Base-by-base conservation (phyloP, 108 stramenopile species). In the Cyclostephanos tholiformis region DNA sequence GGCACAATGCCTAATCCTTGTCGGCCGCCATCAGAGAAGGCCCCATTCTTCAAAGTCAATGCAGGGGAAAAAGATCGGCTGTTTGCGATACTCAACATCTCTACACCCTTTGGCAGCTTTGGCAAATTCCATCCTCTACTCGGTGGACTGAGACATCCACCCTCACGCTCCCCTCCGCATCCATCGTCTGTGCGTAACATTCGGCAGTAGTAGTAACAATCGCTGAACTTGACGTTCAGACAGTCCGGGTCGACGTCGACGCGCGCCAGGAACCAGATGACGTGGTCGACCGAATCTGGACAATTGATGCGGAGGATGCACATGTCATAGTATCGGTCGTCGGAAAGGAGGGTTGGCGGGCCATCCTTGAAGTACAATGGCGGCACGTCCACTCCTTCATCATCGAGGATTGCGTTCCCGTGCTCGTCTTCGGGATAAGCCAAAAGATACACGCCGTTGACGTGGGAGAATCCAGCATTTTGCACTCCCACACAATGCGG, bases 151-250 rank as follows among this genome's bases (percentile, higher is more conserved):
- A 30, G 26, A 27, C 46, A 48, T 22, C 32, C 46, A 12, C 46
- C 46, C 23, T 43, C 65, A 9, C 20, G 41, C 13, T 39, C 67
- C 17, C 46, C 59, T 1, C 27, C 53, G 23, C 53, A 20, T 39
- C 38, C 38, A 16, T 61, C 65, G 52, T 67, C 64, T 23, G 41
- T 56, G 14, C 71, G 38, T 35, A 63, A 43, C 65, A 79, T 20
- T 25, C 77, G 77, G 65, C 77, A 79, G 41, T 79, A 79, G 41
- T 79, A 79, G 26, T 79, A 79, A 25, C 77, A 79, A 52, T 79
- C 77, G 61, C 77, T 79, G 49, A 79, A 79, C 22, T 79, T 79
- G 36, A 79, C 77, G 67, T 79, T 65, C 10, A 67, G 52, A 55
- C 77, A 79, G 1, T 20, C 39, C 2, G 77, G 77, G 38, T 79